Evolutionary conservation across 805 yeast genomes (phyloP).

Genomic region (Henningerozyma blattae): DNA sequence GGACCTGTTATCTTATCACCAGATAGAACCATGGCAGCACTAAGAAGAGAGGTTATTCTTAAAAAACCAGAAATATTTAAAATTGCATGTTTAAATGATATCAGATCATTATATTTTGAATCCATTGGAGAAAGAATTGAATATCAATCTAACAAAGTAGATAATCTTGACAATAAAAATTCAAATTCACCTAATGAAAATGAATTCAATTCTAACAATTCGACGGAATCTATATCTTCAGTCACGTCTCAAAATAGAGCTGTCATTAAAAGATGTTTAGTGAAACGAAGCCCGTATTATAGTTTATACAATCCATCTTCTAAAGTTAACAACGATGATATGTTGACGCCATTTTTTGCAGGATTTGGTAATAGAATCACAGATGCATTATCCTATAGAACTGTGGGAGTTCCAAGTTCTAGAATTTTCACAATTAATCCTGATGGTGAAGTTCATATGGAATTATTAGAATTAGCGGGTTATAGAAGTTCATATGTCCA

Average conservation of each 20-base stretch:
- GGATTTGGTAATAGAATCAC: conserved; percentile 96
- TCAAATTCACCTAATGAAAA: conserved; percentile 11
- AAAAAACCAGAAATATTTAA: conserved; percentile 97
- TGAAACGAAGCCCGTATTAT: neutral
- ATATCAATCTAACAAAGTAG: conserved; percentile 1
- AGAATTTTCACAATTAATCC: conserved; percentile 93
- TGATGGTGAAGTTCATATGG: conserved; percentile 96
- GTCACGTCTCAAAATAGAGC: neutral
- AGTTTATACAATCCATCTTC: neutral
- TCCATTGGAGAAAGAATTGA: neutral
- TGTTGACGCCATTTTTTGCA: conserved; percentile 81
- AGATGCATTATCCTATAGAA: conserved; percentile 88
- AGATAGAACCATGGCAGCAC: conserved; percentile 92
- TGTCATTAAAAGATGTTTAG: neutral
- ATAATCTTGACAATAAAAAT: conserved; percentile 1
- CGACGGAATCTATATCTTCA: neutral
- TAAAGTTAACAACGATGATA: conserved; percentile 27
- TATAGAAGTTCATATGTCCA: conserved; percentile 77
- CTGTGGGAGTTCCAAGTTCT: conserved; percentile 89
- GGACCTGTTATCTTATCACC: conserved; percentile 96
- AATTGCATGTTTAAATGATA: conserved; percentile 90
- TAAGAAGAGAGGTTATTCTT: conserved; percentile 79
- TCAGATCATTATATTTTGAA: conserved; percentile 51
- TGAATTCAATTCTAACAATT: neutral
- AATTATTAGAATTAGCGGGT: conserved; percentile 86